Evolutionary conservation across 129 eudicot species (phyloP), one percentile per base, ranked within the genome.

Genomic region (Arctium lappa): DNA sequence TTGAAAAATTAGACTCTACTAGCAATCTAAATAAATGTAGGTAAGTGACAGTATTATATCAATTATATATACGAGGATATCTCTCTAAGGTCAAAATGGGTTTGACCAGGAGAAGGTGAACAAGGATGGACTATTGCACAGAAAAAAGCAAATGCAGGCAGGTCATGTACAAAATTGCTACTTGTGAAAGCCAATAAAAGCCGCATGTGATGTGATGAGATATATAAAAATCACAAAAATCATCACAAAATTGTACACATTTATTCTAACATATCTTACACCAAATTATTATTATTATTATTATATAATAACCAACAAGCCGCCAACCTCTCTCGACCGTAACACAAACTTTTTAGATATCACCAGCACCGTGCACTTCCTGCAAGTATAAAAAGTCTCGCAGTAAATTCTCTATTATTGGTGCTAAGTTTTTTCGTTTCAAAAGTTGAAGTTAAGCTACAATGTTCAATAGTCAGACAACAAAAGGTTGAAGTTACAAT

Each of bases 321-420:
- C 68, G 12, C 68, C 36, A 40, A 22, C 77, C 31, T 50, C 82
- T 83, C 79, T n/a, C 70, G 9, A 42, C 50, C 72, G 69, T 42
- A 38, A 50, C 31, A 16, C 2, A 74, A 79, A 73, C 62, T 16
- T 73, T 71, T 89, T 81, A 93, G 69, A 91, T 84, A 72, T 93
- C 92, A 27, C 86, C 89, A 7, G 94, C 91, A 22, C 91, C 92
- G 81, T 88, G 89, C 86, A 93, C 89, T 34, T 89, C 94, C 98
- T 93, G 89, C 62, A 86, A 78, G 27, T 22, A 22, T 22, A 22
- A 22, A 22, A 22, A 22, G 27, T 22, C 27, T 22, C 27, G 0
- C 27, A 22, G 27, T 22, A 22, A 22, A 22, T 22, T 22, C 27
- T 22, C 27, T 42, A 42, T 42, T 7, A 8, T 1, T 44, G 53